Percentiles rank a stretch among this genome's conserved stretches.
phyloP scores from a whole-genome alignment of 23 red algal species.

The Gracilaria domingensis region DNA sequence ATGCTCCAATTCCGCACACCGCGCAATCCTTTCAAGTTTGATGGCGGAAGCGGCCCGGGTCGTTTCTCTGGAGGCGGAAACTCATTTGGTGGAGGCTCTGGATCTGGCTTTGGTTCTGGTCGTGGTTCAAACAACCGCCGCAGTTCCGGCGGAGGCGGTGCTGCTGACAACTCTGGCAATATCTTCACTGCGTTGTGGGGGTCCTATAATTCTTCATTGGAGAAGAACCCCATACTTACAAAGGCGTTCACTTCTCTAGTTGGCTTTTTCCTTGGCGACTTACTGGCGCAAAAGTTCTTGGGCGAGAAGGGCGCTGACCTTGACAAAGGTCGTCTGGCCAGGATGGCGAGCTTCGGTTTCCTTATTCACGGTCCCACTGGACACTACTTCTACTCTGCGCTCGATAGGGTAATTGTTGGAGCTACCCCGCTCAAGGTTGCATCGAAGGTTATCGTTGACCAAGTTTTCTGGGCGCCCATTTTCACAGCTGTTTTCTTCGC shows the following conservation, averaged over 20 bases:
- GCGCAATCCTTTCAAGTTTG: slow-evolving; percentile 38
- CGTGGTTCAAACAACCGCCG: slow-evolving; percentile 18
- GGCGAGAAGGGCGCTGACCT: slow-evolving; percentile 62
- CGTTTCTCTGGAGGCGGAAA: slow-evolving; percentile 21
- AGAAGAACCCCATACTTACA: slow-evolving; percentile 78
- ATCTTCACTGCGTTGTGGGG: slow-evolving; percentile 36
- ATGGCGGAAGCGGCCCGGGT: not conserved
- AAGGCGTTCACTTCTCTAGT: slow-evolving; percentile 93
- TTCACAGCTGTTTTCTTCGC: slow-evolving; percentile 91
- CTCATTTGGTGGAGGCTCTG: slow-evolving; percentile 25
- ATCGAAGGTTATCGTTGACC: slow-evolving; percentile 91
- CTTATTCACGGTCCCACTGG: slow-evolving; percentile 95
- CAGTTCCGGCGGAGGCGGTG: slow-evolving; percentile 39
- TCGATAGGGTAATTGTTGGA: slow-evolving; percentile 85
- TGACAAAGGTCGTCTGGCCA: slow-evolving; percentile 73
- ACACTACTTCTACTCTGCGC: slow-evolving; percentile 85
- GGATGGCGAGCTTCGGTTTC: slow-evolving; percentile 92
- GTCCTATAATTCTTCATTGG: slow-evolving; percentile 78
- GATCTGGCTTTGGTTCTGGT: slow-evolving; percentile 33
- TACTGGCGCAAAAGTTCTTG: slow-evolving; percentile 93
- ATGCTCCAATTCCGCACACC: slow-evolving; percentile 31
- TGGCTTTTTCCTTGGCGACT: slow-evolving; percentile 89
- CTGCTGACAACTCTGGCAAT: slow-evolving; percentile 50
- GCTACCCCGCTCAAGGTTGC: slow-evolving; percentile 86
- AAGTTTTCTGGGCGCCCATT: slow-evolving; percentile 96